These are phyloP conservation scores for Tolypocladium amazonense DNA, from an alignment of 2,329 filamentous ascomycete species.

Conservation along the genomic window DNA sequence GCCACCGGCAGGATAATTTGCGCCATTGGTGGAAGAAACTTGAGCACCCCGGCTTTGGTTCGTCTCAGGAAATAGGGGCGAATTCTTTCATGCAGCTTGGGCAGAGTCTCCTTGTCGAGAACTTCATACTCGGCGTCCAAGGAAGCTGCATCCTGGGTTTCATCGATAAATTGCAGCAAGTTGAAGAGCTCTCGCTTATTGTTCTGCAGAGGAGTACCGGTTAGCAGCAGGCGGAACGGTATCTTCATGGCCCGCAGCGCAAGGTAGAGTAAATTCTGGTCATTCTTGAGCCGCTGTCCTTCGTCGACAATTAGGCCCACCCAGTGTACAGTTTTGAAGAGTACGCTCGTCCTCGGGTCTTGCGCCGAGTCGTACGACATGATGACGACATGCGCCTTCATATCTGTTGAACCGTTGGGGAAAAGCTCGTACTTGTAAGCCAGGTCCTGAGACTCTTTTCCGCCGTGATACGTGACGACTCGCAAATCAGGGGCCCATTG, in stretches of 20 bases:
- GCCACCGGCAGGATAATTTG: slow-evolving; percentile 95
- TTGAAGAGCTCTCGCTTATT: slow-evolving; percentile 94
- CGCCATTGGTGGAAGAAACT: slow-evolving; percentile 83
- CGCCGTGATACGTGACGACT: slow-evolving; percentile 89
- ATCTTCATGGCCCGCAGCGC: slow-evolving; percentile 64
- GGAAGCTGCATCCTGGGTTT: slow-evolving; percentile 53
- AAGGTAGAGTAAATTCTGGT: slow-evolving; percentile 71
- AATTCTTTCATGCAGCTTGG: slow-evolving; percentile 72
- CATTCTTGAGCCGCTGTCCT: slow-evolving; percentile 90
- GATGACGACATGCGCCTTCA: slow-evolving; percentile 84
- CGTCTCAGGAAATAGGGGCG: slow-evolving; percentile 60
- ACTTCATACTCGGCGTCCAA: slow-evolving; percentile 67
- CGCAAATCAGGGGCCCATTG: slow-evolving; percentile 79
- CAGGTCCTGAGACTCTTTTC: slow-evolving; percentile 60
- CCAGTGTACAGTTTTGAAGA: slow-evolving; percentile 70
- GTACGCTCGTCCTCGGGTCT: slow-evolving; percentile 54
- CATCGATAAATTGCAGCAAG: slow-evolving; percentile 86
- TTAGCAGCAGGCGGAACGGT: slow-evolving; percentile 77
- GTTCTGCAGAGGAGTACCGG: slow-evolving; percentile 89
- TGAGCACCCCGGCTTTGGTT: slow-evolving; percentile 84
- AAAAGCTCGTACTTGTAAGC: slow-evolving; percentile 81
- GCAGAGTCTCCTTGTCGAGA: slow-evolving; percentile 75
- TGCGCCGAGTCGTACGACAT: slow-evolving; percentile 88
- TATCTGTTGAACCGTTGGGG: slow-evolving; percentile 49
- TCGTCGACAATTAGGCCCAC: slow-evolving; percentile 86